Evolutionary conservation across 2,329 filamentous ascomycete species (phyloP).

Genomic region (Camptophora hylomeconis): DNA sequence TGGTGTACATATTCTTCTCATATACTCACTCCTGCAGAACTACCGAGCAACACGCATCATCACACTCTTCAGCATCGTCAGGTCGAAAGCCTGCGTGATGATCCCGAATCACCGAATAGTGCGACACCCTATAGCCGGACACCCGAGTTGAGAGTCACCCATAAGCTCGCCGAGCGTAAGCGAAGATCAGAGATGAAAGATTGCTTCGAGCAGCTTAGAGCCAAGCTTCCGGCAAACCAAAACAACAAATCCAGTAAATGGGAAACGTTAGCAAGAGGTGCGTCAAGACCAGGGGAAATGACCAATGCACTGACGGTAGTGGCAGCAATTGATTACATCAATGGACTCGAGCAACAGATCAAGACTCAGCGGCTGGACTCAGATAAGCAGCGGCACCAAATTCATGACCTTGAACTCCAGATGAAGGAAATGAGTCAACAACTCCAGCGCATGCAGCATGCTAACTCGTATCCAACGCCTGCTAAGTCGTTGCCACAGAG

Average conservation of each 20-base stretch:
- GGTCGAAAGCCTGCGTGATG: constrained; percentile 33
- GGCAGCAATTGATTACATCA: constrained; percentile 36
- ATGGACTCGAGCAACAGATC: constrained; percentile 28
- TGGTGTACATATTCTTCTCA: too few species aligned
- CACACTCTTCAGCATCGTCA: constrained; percentile 29
- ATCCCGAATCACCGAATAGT: constrained; percentile 28
- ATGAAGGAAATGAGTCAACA: constrained; percentile 25
- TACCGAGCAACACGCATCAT: too few species aligned
- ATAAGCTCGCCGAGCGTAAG: constrained; percentile 38
- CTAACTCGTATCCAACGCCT: constrained; percentile 16
- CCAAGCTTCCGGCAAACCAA: constrained; percentile 31
- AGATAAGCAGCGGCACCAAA: constrained; percentile 20
- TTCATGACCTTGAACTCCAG: constrained; percentile 18
- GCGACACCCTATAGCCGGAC: constrained; percentile 37
- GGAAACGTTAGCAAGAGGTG: constrained; percentile 37
- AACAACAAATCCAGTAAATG: constrained; percentile 41
- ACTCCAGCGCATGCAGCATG: constrained; percentile 16
- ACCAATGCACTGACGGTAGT: constrained; percentile 9
- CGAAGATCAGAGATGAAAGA: constrained; percentile 41
- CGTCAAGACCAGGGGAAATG: too few species aligned
- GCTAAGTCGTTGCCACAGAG: constrained; percentile 13
- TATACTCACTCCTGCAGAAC: too few species aligned
- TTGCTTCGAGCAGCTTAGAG: constrained; percentile 34
- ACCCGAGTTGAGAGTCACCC: constrained; percentile 35
- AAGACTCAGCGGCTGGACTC: constrained; percentile 26